Evolutionary conservation across 176 grass and related monocot genomes (phyloP).

Genomic region (Eremochloa ophiuroides): DNA sequence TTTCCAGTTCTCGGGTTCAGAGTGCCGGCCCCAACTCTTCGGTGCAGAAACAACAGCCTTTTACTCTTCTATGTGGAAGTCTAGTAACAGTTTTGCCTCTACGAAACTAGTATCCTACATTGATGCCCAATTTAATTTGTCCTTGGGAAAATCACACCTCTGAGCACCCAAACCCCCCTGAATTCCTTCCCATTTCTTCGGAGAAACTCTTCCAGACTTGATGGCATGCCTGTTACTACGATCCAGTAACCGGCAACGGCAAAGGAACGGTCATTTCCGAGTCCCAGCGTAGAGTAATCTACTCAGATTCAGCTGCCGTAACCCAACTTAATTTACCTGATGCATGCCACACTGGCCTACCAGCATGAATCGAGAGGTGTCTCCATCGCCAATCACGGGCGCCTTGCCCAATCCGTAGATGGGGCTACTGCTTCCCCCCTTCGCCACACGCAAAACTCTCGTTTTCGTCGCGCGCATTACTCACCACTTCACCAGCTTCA

Average conservation of each 20-base stretch:
- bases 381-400: neutral
- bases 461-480: neutral
- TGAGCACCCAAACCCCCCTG: neutral
- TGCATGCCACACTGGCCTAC: neutral
- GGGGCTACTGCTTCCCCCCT: neutral
- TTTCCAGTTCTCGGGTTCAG: neutral
- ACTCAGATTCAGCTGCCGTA: neutral
- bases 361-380: neutral
- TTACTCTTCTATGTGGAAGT: neutral
- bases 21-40: too few relatives aligned
- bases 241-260: neutral
- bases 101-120: too few relatives aligned
- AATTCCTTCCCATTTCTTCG: neutral
- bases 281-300: neutral
- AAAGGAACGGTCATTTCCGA: neutral
- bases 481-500: neutral
- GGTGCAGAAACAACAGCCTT: neutral
- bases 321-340: neutral
- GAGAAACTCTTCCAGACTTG: neutral
- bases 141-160: neutral
- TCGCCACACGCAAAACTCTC: conserved; percentile 24
- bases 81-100: neutral
- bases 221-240: neutral
- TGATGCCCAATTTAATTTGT: neutral
- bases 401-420: neutral